Evolutionary conservation across 176 grass and related monocot species (phyloP), one percentile per base, ranked within the genome.

Genomic region (Rhynchospora tenuis): DNA sequence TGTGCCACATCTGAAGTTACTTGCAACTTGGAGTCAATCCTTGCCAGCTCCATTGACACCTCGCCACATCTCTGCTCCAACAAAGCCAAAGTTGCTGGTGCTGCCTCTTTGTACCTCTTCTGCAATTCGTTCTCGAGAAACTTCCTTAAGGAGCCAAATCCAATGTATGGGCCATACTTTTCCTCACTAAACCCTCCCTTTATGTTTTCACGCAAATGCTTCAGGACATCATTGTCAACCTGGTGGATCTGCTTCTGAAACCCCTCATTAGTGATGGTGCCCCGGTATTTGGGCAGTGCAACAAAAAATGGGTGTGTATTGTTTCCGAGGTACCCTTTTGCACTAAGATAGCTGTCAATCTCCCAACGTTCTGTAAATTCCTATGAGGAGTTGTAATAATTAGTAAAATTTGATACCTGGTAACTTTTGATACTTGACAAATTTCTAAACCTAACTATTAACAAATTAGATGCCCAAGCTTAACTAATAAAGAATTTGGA

Each of bases 361-460:
- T 99, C 97, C 97, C 97, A 99, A 19, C 79, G 67, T 78, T 99
- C 97, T 0, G 89, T 90, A 80, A 99, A 99, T 95, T 99, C 97
- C 97, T 99, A 80, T 70, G 80, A n/a, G n/a, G n/a, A 46, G 50
- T 77, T 56, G 14, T 77, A 84, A 84, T 43, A 63, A 62, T 26
- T 27, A 89, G 71, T 23, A 88, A 61, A 77, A 56, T 14, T 9
- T 77, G 26, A 52, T 52, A 74, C 23, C 24, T 28, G 47, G n/a
- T n/a, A n/a, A n/a, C n/a, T 13, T 51, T 26, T 1, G 5, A 74
- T 31, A 56, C 24, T 56, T 77, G 27, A n/a, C n/a, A n/a, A n/a
- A n/a, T n/a, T n/a, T n/a, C n/a, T n/a, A n/a, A n/a, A n/a, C n/a
- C n/a, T n/a, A n/a, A n/a, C n/a, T n/a, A n/a, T n/a, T n/a, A n/a